Percentiles rank a stretch among this genome's conserved stretches.
phyloP scores from a whole-genome alignment of 2,329 filamentous ascomycete genomes.

The Alternaria gansuensis region DNA sequence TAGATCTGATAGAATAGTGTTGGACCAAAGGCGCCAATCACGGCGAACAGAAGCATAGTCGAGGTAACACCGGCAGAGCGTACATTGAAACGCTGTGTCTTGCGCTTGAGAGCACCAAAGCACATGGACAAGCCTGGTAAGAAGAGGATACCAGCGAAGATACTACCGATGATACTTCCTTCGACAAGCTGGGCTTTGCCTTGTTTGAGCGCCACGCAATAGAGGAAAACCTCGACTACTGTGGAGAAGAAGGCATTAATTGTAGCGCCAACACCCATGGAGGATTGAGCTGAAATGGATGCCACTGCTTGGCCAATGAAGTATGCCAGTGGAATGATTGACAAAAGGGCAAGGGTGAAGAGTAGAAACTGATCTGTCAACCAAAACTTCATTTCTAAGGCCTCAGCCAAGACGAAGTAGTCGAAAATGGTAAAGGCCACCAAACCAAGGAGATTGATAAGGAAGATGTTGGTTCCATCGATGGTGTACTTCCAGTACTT shows the following conservation, averaged over 20 bases:
- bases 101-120: slow-evolving; percentile 95
- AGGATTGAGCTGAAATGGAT: slow-evolving; percentile 97
- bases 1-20: slow-evolving; percentile 99
- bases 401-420: slow-evolving; percentile 78
- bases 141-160: slow-evolving; percentile 95
- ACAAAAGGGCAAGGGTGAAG: slow-evolving; percentile 83
- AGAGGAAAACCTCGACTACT: slow-evolving; percentile 95
- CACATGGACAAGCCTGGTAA: slow-evolving; percentile 97
- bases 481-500: slow-evolving; percentile 99
- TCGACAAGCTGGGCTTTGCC: slow-evolving; percentile 94
- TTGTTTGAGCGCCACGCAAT: slow-evolving; percentile 90
- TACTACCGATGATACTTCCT: slow-evolving; percentile 96
- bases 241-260: slow-evolving; percentile 99
- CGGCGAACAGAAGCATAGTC: slow-evolving; percentile 96
- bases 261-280: slow-evolving; percentile 95
- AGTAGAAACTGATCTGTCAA: slow-evolving; percentile 86
- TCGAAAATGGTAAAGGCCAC: slow-evolving; percentile 96
- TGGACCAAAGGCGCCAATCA: slow-evolving; percentile 93
- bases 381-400: slow-evolving; percentile 73
- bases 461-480: slow-evolving; percentile 97
- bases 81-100: slow-evolving; percentile 98
- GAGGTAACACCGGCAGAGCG: slow-evolving; percentile 95
- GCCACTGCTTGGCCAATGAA: slow-evolving; percentile 99
- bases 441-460: slow-evolving; percentile 94
- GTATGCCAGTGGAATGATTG: slow-evolving; percentile 95